These are phyloP conservation scores for Fusarium circinatum DNA, from an alignment of 2,329 filamentous ascomycete species.

Conservation along the genomic window DNA sequence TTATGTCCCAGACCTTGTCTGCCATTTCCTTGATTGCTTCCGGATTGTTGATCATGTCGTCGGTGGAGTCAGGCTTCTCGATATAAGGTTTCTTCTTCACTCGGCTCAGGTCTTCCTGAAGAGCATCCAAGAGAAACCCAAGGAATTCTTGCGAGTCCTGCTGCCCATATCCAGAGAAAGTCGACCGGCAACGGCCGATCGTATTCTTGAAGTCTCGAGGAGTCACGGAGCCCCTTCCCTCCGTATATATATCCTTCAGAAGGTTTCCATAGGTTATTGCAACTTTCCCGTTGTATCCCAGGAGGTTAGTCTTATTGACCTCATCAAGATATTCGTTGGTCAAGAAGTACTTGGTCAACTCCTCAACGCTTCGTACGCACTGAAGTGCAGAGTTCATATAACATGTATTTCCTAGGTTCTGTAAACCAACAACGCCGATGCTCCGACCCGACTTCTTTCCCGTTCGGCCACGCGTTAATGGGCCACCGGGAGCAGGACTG, in stretches of 20 bases:
- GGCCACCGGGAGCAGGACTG: slow-evolving; percentile 70
- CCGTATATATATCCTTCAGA: slow-evolving; percentile 80
- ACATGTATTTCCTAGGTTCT: slow-evolving; percentile 95
- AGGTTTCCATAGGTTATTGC: slow-evolving; percentile 85
- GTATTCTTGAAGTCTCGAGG: slow-evolving; percentile 85
- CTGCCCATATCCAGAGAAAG: slow-evolving; percentile 94
- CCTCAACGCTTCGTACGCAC: slow-evolving; percentile 92
- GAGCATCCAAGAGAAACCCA: slow-evolving; percentile 90
- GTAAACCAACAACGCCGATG: slow-evolving; percentile 82
- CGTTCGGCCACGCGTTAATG: slow-evolving; percentile 76
- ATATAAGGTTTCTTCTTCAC: slow-evolving; percentile 97
- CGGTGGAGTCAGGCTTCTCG: slow-evolving; percentile 96
- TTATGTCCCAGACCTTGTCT: slow-evolving; percentile 89
- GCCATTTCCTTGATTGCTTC: slow-evolving; percentile 86
- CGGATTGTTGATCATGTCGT: slow-evolving; percentile 89
- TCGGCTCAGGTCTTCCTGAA: slow-evolving; percentile 95
- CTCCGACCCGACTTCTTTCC: slow-evolving; percentile 76
- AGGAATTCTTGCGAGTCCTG: slow-evolving; percentile 98
- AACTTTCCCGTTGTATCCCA: slow-evolving; percentile 86
- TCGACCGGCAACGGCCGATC: slow-evolving; percentile 82
- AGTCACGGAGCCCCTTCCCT: slow-evolving; percentile 74
- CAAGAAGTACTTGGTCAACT: slow-evolving; percentile 92
- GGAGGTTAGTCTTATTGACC: slow-evolving; percentile 84
- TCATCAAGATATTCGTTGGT: slow-evolving; percentile 78
- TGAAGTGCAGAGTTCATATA: slow-evolving; percentile 99